Evolutionary conservation across 2,329 filamentous ascomycete genomes (phyloP), one percentile per base, ranked within the genome.

Genomic region (Bimuria novae-zelandiae): DNA sequence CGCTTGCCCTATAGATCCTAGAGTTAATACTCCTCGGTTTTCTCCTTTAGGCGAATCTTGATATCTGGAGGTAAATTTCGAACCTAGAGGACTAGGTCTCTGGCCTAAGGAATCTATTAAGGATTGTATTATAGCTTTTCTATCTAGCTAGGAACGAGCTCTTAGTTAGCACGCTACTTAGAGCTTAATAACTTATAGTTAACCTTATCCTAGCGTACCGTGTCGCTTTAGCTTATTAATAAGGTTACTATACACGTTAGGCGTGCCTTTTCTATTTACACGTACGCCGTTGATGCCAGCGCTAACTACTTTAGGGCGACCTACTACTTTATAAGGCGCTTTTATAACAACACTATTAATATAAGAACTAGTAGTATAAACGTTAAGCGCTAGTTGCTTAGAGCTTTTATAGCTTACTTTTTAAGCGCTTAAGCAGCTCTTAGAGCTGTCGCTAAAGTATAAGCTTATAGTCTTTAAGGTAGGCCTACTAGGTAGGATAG

Each of bases 81-180:
- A 1, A 76, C 67, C 82, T n/a, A 85, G 0, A 87, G 71, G 0
- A 86, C 82, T 3, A 85, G 64, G 53, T 87, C 84, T 1, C 83
- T 83, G 0, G 73, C 59, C 2, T 84, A 77, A 2, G 84, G 83
- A 1, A 81, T 60, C 63, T 80, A 86, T 2, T 78, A 73, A 2
- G 79, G 75, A 39, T 80, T 75, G 7, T 77, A 57, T 3, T 68
- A 67, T 12, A 80, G 63, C 7, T 74, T 74, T 4, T 73, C 67
- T 0, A 85, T 66, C 16, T 77, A 62, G 2, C 71, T 61, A 0
- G 72, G 65, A 0, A 84, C 68, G 4, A 69, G 63, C 3, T 77
- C 66, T 16, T 78, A 74, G 37, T 83, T 80, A 0, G 79, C 76
- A 32, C 78, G 71, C 83, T 83, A 86, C 57, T 86, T 83, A 55